Conservation (phyloP, 768 basidiomycete species). For the Naganishia vishniacii region DNA sequence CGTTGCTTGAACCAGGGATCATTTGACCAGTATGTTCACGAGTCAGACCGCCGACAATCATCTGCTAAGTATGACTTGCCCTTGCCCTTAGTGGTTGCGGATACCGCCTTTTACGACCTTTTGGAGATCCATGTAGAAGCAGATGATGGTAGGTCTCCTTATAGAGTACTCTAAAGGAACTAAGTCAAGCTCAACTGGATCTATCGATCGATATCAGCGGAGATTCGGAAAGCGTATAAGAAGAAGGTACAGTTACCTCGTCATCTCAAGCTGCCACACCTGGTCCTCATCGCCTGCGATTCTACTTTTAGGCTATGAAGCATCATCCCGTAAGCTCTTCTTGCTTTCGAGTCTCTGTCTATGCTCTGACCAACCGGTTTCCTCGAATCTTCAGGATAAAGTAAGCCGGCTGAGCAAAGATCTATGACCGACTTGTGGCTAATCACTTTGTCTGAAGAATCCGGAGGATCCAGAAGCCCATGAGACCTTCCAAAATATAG, state of each 20-base stretch:
- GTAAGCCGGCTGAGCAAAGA: neutral
- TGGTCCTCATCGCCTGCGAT: neutral
- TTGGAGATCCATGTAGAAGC: slow-evolving; percentile 68
- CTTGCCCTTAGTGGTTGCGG: slow-evolving; percentile 49
- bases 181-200: neutral
- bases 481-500: slow-evolving; percentile 15
- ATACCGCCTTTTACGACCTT: slow-evolving; percentile 66
- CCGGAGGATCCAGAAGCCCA: slow-evolving; percentile 75
- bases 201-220: slow-evolving; percentile 50
- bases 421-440: neutral
- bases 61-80: too few relatives aligned
- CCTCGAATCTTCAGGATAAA: neutral
- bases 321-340: slow-evolving; percentile 45
- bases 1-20: too few relatives aligned
- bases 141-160: slow-evolving; percentile 52
- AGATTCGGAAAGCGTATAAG: slow-evolving; percentile 91
- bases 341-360: neutral
- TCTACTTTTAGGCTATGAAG: slow-evolving; percentile 57
- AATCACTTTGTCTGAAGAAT: slow-evolving; percentile 55
- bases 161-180: neutral
- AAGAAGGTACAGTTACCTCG: slow-evolving; percentile 62
- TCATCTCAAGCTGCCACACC: slow-evolving; percentile 28
- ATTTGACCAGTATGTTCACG: too few relatives aligned
- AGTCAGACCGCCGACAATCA: too few relatives aligned
- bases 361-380: neutral